Evolutionary conservation across 1,284 basidiomycete species (phyloP).

Genomic region (Erythrobasidium hasegawianum): DNA sequence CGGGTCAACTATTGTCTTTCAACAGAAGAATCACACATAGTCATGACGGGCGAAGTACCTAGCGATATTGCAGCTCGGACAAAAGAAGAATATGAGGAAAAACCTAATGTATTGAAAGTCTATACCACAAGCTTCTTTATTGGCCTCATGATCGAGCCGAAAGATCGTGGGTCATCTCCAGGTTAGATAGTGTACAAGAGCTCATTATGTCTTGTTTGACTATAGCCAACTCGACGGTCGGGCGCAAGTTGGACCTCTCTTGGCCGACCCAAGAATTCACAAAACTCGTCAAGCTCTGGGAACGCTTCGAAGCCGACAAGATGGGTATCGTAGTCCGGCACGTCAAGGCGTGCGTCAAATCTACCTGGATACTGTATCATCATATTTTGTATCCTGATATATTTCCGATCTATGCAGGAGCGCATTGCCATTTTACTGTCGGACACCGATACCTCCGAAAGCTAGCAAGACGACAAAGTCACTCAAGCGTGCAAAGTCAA

Average conservation of each 20-base stretch:
- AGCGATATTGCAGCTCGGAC: constrained; percentile 68
- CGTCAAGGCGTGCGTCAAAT: constrained; percentile 70
- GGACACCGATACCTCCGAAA: neutral
- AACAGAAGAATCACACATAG: constrained; percentile 74
- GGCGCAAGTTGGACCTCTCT: constrained; percentile 77
- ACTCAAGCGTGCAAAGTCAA: constrained; percentile 26
- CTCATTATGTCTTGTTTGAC: neutral
- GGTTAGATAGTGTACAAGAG: too few species aligned
- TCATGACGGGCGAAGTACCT: constrained; percentile 81
- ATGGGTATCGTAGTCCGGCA: constrained; percentile 95
- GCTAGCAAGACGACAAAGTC: constrained; percentile 19
- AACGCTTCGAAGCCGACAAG: constrained; percentile 82
- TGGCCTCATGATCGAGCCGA: constrained; percentile 86
- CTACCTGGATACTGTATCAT: neutral
- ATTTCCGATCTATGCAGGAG: neutral
- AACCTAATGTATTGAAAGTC: constrained; percentile 71
- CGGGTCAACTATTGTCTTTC: constrained; percentile 76
- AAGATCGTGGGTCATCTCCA: constrained; percentile 60
- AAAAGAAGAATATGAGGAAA: constrained; percentile 72
- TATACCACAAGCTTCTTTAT: constrained; percentile 96
- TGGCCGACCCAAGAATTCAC: constrained; percentile 95
- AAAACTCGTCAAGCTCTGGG: constrained; percentile 93
- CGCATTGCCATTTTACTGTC: neutral
- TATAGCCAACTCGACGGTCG: constrained; percentile 15
- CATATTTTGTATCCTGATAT: neutral